Evolutionary conservation across 352 stramenopile genomes (phyloP).

Genomic region (Ophiocytium majus): DNA sequence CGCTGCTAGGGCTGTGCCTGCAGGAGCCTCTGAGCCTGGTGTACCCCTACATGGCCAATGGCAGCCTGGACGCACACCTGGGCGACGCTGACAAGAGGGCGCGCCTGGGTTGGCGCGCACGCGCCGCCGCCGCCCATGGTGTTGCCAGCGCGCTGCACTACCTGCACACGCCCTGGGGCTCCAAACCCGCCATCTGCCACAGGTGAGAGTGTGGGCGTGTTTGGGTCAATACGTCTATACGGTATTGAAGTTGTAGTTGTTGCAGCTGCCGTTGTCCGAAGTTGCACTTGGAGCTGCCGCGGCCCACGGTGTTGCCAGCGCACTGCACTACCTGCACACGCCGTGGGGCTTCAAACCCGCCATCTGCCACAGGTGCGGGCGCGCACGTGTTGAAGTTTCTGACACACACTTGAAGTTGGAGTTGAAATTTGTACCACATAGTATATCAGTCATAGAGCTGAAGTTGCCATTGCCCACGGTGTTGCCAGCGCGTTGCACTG

Average conservation of each 20-base stretch:
- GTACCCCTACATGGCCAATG: conserved; percentile 42
- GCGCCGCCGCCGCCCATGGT: conserved; percentile 25
- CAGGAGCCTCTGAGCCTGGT: conserved; percentile 34
- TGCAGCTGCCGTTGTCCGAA: no score
- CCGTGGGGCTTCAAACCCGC: conserved; percentile 30
- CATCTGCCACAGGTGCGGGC: conserved; percentile 21
- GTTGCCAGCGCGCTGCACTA: conserved; percentile 31
- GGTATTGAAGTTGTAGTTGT: no score
- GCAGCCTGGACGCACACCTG: conserved; percentile 33
- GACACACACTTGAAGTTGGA: no score
- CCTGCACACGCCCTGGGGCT: conserved; percentile 34
- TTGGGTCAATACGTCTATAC: no score
- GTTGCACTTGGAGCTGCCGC: no score
- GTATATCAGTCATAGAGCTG: no score
- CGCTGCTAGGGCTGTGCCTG: conserved; percentile 32
- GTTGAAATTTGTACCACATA: no score
- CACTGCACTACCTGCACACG: conserved; percentile 36
- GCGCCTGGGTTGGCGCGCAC: neutral
- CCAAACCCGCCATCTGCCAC: conserved; percentile 36
- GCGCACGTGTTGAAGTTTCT: no score
- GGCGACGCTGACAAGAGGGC: neutral
- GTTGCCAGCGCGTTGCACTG: conserved; percentile 29
- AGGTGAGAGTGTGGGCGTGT: no score
- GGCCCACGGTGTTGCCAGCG: no score
- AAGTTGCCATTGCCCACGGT: conserved; percentile 22